Percentiles rank a stretch among this genome's conserved stretches.
Evolutionary conservation across 805 yeast species (phyloP).

Genomic region (Saccharomycopsis sp.): DNA sequence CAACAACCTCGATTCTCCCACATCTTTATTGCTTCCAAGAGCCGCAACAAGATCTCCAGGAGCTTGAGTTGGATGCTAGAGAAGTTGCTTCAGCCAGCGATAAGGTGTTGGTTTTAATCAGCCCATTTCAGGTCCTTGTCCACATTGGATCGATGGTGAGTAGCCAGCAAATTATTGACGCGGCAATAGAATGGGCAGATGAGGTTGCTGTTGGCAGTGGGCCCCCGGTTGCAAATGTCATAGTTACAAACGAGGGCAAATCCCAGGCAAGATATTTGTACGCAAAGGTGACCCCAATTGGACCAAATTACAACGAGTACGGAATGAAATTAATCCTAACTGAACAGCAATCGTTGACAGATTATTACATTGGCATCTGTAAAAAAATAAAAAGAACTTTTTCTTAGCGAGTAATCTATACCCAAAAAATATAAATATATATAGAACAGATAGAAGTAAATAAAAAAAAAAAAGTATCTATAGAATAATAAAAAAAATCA

Average conservation of each 20-base stretch:
- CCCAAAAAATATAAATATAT: not conserved
- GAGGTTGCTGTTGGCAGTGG: not conserved
- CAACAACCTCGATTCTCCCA: constrained; percentile 23
- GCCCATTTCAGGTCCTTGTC: constrained; percentile 24
- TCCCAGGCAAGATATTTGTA: constrained; percentile 43
- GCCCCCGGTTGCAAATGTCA: constrained; percentile 39
- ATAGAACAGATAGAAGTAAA: not conserved
- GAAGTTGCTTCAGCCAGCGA: constrained; percentile 1
- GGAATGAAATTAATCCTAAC: constrained; percentile 6
- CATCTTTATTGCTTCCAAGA: not conserved
- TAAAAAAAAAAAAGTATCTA: not conserved
- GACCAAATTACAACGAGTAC: constrained; percentile 3
- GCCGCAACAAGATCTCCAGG: not conserved
- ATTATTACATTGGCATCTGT: constrained; percentile 15
- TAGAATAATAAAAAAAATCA: not conserved
- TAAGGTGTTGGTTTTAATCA: constrained; percentile 26
- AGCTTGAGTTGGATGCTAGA: not conserved
- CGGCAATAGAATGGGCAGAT: not conserved
- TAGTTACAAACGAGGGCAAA: constrained; percentile 44
- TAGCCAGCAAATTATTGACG: not conserved
- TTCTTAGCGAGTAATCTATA: not conserved
- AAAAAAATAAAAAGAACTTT: not conserved
- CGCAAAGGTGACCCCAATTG: constrained; percentile 39
- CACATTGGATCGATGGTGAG: constrained; percentile 20
- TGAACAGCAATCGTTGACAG: constrained; percentile 21